Base-by-base conservation (phyloP, 2,329 filamentous ascomycete genomes). In the Colletotrichum cordylinicola region DNA sequence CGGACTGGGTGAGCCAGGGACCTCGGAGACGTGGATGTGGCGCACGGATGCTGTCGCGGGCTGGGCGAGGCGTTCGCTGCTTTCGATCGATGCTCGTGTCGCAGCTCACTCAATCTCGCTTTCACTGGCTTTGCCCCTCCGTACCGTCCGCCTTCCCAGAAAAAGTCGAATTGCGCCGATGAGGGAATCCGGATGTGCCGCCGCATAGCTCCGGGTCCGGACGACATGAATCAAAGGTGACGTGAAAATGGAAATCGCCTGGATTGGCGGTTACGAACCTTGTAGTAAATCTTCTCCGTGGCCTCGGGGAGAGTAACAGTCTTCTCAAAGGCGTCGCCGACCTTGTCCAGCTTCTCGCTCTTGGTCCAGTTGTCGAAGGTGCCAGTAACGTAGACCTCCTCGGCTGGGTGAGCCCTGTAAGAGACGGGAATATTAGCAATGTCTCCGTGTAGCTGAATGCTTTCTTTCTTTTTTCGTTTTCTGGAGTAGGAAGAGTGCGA, bases 321-420 rank as follows among this genome's bases (percentile, higher is more conserved):
- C 89, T 98, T 98, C 86, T 94, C 90, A 85, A 98, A 98, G 80
- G 90, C 81, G 78, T 92, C 88, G 82, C 91, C 94, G 55, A 92
- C 90, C 87, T 95, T 95, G 64, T 96, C 93, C 74, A 99, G 91
- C 88, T 94, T 91, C 84, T 96, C 91, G 72, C 92, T 95, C 89
- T 97, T 96, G 79, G 91, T 90, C 97, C 97, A 99, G 87, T 95
- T 91, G 87, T 98, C 96, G 84, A 98, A 98, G 78, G 95, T 96
- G 83, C 97, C 97, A 55, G 96, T 98, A 80, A 98, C 97, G 86
- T 94, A 96, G 84, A 98, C 96, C 83, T 98, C 94, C 80, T 93
- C 90, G 83, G 94, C 96, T 80, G 92, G 89, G 84, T 97, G 93
- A 83, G 94, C 92, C 96, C 96, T 98, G 86, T 80, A 82, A n/a